Base-by-base conservation (phyloP, 352 stramenopile species). In the Aphanomyces stellatus region DNA sequence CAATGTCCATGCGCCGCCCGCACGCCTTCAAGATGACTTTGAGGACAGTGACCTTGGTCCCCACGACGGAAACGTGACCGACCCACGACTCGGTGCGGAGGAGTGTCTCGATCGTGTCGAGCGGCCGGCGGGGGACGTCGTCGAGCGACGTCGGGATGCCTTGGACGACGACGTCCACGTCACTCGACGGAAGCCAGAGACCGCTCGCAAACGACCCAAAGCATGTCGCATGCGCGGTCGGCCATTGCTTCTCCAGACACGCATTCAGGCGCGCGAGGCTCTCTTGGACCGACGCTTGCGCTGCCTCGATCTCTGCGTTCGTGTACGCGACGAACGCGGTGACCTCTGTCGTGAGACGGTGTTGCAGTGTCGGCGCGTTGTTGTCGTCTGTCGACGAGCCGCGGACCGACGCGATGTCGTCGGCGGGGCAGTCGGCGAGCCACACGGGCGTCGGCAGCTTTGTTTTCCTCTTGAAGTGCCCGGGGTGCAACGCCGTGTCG, bases 151-250 rank as follows among this genome's bases (percentile, higher is more conserved):
- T 1, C 24, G 34, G 49, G 28, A 93, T 77, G 0, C 73, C 78
- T 69, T 91, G 84, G 8, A 96, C 80, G 8, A 96, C 87, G 15
- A 96, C 85, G 63, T 96, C 88, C 4, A 96, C 82, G 60, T 96
- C 88, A 51, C 84, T 94, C 3, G 83, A 90, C 6, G 88, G 87
- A 31, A 94, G 76, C 84, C 87, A 95, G n/a, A 96, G 75, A 0
- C 84, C 88, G 24, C 76, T 95, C 24, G 82, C 82, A 51, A 91
- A 95, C 51, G 85, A 95, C 15, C 88, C 88, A 71, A 91, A 95
- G 68, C 82, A 88, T 59, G 72, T 76, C 48, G 92, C 77, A 0
- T 69, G 80, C 17, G 85, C 83, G 17, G 88, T 78, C 30, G 87
- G 87, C 85, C 86, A 95, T 49, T 91, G 81, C 53, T 72, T 71